Evolutionary conservation across 768 basidiomycete genomes (phyloP), one percentile per base, ranked within the genome.

Genomic region (Auriscalpium vulgare): DNA sequence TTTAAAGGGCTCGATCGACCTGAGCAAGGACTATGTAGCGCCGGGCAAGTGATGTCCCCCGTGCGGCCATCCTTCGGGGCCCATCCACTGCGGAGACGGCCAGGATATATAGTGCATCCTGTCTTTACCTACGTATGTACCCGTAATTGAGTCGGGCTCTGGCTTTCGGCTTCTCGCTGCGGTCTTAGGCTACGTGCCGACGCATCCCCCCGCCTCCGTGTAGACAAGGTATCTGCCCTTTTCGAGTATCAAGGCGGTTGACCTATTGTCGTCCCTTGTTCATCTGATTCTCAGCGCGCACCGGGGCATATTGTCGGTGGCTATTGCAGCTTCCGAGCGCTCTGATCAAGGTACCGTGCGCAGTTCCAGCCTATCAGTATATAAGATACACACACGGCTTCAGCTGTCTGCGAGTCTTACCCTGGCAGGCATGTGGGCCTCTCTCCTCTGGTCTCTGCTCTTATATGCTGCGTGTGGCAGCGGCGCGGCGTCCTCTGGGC

Each of bases 1-100:
- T 74, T 71, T 94, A 68, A 88, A 82, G 66, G 88, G 84, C 17
- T 84, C 87, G 64, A 87, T 97, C 74, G 93, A 95, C 70, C 70
- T 95, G 50, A 84, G 85, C 47, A 81, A 80, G 59, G 89, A 92
- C 65, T 91, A 82, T 67, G 73, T 77, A 6, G 60, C 70, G 4
- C 70, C 70, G 10, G 64, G 67, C 52, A 62, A 62, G 43, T 62
- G 37, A 60, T 21, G 5, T 11, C 8, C 11, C 29, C 1, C 21
- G 47, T 16, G 51, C 21, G 3, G 40, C 17, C 40, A 43, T 17
- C 13, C 14, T 43, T 43, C 13, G 40, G 14, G 13, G 4, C 8
- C 14, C 17, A 3, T 43, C 40, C 17, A 43, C 8, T 29, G 29
- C 29, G 4, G 29, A 29, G 29, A 29, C 4, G 29, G 29, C 29